Base-by-base conservation (phyloP, 345 rosid species). In the Rhodomyrtus tomentosa region DNA sequence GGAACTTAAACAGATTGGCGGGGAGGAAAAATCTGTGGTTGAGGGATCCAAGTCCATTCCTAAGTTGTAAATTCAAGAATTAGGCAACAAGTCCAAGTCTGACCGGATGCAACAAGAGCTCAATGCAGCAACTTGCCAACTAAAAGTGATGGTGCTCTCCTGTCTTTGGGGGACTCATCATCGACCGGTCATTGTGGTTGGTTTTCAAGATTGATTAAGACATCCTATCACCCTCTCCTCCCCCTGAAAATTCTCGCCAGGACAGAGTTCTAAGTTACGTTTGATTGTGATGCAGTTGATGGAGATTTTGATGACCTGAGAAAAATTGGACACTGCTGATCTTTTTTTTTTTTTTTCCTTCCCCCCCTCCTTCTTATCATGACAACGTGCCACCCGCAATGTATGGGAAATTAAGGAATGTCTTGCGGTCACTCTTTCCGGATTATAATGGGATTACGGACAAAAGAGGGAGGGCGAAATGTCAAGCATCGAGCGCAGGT, bases 51-150 rank as follows among this genome's bases (percentile, higher is more conserved):
- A 84, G 54, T 84, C 79, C 79, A 20, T 68, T 68, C 79, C 86
- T 76, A 2, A 25, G 40, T 42, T 54, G 24, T 32, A 24, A 68
- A 49, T n/a, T 48, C 45, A n/a, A 55, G 7, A 45, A 74, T 79
- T 79, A 84, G 86, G 86, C 86, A 84, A 20, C 18, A 53, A 79
- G 86, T 84, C 83, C 74, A 48, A 54, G 68, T 84, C 82, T 20
- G 59, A 73, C 82, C 32, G 12, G 7, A 73, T 40, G 22, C 68
- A 53, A 36, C 38, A 4, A 38, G 36, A 36, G 79, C 79, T 4
- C 45, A 36, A 68, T 36, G 16, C 79, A 68, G 25, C 79, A 68
- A 68, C 79, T 36, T 0, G 20, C 79, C 79, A 68, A 68, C 79
- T 36, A 68, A 68, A 68, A 36, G 24, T 36, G 79, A 68, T 68